Base-by-base conservation (phyloP, 805 yeast species). In the Hanseniaspora taiwanica region DNA sequence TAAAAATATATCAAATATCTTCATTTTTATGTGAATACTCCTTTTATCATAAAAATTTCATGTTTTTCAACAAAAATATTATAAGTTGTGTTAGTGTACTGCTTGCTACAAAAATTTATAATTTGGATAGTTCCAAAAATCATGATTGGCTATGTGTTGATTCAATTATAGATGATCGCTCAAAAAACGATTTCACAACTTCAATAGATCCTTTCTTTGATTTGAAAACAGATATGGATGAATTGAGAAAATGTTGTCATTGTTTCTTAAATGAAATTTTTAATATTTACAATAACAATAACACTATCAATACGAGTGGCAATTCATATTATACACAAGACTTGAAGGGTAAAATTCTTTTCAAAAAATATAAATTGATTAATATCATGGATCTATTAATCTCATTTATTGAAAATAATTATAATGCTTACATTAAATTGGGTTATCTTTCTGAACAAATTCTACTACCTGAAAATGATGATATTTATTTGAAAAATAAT, bases 1-100 rank as follows among this genome's bases (percentile, higher is more conserved):
- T 40, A 6, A 35, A 36, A 13, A 21, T 43, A 2, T 43, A 44
- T 18, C 40, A 40, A 5, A 55, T 73, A 14, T 61, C 71, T 2
- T 59, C 75, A 34, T 74, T 74, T 47, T 63, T 76, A 31, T 68
- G 76, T 48, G 79, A 75, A 50, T 52, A 74, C 19, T 60, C 77
- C 1, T 48, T 72, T 21, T 74, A 73, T 47, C 70, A 72, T 40
- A 63, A 70, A 41, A 64, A 59, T 42, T 72, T 69, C 45, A 47
- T 74, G 44, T 58, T 64, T 7, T 60, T 68, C 38, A 64, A 71
- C 9, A 50, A 71, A 1, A 66, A 76, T 1, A 52, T 71, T 18
- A 63, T 71, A 20, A 64, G 79, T 1, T 53, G 68, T 18, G 59
- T 76, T 2, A 72, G 75, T 23, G 66, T 70, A 44, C 50, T 73